Percentiles rank a stretch among this genome's conserved stretches.
Evolutionary conservation across 1,284 basidiomycete genomes (phyloP).

Genomic region (Malassezia nana): DNA sequence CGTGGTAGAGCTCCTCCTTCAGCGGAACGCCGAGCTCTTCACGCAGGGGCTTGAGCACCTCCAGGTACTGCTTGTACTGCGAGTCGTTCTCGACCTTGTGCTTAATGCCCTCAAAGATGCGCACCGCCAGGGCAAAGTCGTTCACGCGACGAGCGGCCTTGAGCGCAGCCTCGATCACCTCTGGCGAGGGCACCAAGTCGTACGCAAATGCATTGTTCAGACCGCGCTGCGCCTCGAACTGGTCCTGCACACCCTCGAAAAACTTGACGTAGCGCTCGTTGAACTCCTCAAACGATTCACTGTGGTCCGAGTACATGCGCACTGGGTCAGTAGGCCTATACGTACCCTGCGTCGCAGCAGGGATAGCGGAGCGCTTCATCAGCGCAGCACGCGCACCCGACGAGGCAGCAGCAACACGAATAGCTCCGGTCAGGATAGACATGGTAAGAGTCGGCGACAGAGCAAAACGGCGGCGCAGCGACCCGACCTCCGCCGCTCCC

Average conservation of each 20-base stretch:
- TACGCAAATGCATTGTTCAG: conserved; percentile 99
- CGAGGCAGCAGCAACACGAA: conserved; percentile 19
- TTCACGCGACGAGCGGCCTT: conserved; percentile 82
- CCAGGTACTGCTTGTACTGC: conserved; percentile 48
- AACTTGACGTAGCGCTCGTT: conserved; percentile 85
- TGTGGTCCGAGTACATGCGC: conserved; percentile 14
- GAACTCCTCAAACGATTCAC: conserved; percentile 84
- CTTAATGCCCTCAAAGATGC: conserved; percentile 63
- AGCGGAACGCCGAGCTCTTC: conserved; percentile 42
- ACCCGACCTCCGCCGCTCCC: conserved; percentile 7
- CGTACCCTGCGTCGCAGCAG: conserved; percentile 17
- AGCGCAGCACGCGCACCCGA: conserved; percentile 15
- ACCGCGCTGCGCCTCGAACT: conserved; percentile 76
- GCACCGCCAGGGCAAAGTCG: conserved; percentile 90
- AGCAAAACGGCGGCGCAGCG: neutral
- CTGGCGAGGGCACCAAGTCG: conserved; percentile 84
- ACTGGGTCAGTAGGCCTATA: conserved; percentile 3
- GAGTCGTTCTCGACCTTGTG: conserved; percentile 45
- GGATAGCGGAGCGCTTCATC: conserved; percentile 11
- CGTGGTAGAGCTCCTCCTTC: conserved; percentile 41
- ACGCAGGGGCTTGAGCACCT: conserved; percentile 36
- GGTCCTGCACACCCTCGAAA: conserved; percentile 82
- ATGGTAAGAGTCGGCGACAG: conserved; percentile 3
- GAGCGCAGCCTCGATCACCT: conserved; percentile 80
- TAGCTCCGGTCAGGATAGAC: conserved; percentile 17